Conservation (phyloP, 1,139 yeast genomes). For the Lodderomyces margitis region DNA sequence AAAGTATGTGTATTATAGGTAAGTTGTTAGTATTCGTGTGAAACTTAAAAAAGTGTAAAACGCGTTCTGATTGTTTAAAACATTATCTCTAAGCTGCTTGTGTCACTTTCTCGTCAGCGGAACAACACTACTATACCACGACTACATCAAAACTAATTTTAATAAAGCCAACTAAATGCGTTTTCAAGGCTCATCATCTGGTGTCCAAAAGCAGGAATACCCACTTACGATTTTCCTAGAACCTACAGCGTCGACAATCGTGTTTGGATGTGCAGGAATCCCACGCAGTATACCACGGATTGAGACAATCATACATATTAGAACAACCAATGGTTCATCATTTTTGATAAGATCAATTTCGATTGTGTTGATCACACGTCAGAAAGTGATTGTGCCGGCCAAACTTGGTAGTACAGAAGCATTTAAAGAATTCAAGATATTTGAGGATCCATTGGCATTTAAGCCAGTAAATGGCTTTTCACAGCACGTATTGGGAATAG, state of each 20-base stretch:
- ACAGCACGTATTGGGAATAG: conserved; percentile 49
- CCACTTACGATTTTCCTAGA: conserved; percentile 38
- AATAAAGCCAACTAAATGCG: conserved; percentile 7
- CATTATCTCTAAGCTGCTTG: too few relatives aligned
- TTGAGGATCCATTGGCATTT: conserved; percentile 37
- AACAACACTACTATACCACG: too few relatives aligned
- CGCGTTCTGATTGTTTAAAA: too few relatives aligned
- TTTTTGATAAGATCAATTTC: conserved; percentile 39
- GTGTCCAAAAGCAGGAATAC: conserved; percentile 15
- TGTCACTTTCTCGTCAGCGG: too few relatives aligned
- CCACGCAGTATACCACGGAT: conserved; percentile 54
- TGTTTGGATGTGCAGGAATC: conserved; percentile 65
- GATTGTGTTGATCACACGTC: conserved; percentile 36
- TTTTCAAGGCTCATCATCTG: conserved; percentile 12
- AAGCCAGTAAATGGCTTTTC: conserved; percentile 39
- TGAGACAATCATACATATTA: conserved; percentile 41
- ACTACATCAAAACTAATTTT: too few relatives aligned
- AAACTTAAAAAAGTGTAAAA: too few relatives aligned
- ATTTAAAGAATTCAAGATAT: conserved; percentile 31
- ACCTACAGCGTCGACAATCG: conserved; percentile 47
- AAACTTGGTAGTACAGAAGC: conserved; percentile 45
- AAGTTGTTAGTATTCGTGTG: not conserved
- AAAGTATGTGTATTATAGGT: too few relatives aligned
- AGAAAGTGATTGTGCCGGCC: conserved; percentile 39
- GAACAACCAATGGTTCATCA: conserved; percentile 39